Evolutionary conservation across 1,139 yeast genomes (phyloP).

Genomic region (Taphrina sp.): DNA sequence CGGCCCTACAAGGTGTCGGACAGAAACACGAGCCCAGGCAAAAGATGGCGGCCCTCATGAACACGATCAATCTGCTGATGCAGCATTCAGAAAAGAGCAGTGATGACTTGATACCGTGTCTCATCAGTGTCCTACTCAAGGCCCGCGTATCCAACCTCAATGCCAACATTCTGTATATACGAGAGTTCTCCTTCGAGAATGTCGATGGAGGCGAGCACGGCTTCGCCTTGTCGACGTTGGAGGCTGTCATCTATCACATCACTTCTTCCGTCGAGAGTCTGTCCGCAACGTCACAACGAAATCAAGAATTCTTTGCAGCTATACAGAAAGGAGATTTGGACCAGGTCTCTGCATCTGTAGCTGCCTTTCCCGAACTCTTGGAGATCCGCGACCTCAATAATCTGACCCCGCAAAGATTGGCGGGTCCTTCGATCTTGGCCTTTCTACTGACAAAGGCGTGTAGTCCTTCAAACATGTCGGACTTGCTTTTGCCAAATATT

Average conservation of each 20-base stretch:
- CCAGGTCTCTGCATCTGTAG: conserved; percentile 33
- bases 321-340: conserved; percentile 43
- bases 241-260: conserved; percentile 73
- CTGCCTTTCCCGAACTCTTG: conserved; percentile 32
- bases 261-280: conserved; percentile 50
- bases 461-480: conserved; percentile 11
- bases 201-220: conserved; percentile 56
- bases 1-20: conserved; percentile 12
- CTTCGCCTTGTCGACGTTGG: conserved; percentile 71
- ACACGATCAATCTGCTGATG: conserved; percentile 26
- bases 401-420: conserved; percentile 19
- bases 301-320: conserved; percentile 56
- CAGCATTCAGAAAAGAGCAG: conserved; percentile 20
- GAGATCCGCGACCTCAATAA: conserved; percentile 33
- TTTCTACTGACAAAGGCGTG: conserved; percentile 12
- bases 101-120: conserved; percentile 32
- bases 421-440: neutral
- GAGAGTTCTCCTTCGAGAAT: conserved; percentile 56
- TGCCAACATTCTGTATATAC: conserved; percentile 64
- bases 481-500: neutral
- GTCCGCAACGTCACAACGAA: conserved; percentile 50
- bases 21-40: conserved; percentile 18
- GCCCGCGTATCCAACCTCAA: conserved; percentile 48
- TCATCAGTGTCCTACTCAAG: conserved; percentile 25
- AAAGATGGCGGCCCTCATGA: conserved; percentile 20